These are phyloP conservation scores for Globisporangium okanoganense DNA, from an alignment of 352 stramenopile species.

Conservation along the genomic window DNA sequence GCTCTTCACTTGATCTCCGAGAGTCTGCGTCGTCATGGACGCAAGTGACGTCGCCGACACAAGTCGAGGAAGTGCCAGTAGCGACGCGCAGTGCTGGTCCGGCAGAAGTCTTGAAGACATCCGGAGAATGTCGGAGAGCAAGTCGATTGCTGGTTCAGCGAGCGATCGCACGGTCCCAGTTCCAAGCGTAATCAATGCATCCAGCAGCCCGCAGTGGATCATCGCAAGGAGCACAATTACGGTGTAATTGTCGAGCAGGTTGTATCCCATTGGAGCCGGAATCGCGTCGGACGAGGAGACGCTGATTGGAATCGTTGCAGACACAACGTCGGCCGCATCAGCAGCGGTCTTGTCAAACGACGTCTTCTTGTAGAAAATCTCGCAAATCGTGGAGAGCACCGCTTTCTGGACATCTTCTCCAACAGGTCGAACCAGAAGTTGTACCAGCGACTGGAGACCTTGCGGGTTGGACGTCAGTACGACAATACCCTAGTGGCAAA, in stretches of 20 bases:
- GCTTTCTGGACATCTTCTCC: conserved; percentile 88
- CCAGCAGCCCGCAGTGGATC: conserved; percentile 81
- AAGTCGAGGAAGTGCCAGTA: conserved; percentile 73
- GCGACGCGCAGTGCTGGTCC: conserved; percentile 77
- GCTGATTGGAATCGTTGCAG: conserved; percentile 60
- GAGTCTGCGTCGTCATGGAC: conserved; percentile 61
- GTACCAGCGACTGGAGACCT: conserved; percentile 80
- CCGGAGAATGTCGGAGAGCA: conserved; percentile 78
- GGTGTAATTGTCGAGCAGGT: conserved; percentile 87
- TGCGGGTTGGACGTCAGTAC: conserved; percentile 86
- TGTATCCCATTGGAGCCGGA: conserved; percentile 60
- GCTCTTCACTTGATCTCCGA: conserved; percentile 69
- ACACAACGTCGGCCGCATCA: conserved; percentile 29
- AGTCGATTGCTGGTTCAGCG: conserved; percentile 79
- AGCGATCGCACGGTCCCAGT: conserved; percentile 67
- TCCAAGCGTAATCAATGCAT: conserved; percentile 80
- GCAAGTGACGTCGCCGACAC: conserved; percentile 79
- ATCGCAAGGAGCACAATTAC: conserved; percentile 83
- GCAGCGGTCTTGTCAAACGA: conserved; percentile 66
- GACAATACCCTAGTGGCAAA: conserved; percentile 55
- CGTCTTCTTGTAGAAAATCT: conserved; percentile 88
- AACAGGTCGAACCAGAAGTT: conserved; percentile 83
- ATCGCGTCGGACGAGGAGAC: conserved; percentile 66
- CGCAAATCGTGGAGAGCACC: conserved; percentile 84
- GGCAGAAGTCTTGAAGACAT: conserved; percentile 82